Evolutionary conservation across 106 monocot species (phyloP).

Genomic region (Triglochin maritima): DNA sequence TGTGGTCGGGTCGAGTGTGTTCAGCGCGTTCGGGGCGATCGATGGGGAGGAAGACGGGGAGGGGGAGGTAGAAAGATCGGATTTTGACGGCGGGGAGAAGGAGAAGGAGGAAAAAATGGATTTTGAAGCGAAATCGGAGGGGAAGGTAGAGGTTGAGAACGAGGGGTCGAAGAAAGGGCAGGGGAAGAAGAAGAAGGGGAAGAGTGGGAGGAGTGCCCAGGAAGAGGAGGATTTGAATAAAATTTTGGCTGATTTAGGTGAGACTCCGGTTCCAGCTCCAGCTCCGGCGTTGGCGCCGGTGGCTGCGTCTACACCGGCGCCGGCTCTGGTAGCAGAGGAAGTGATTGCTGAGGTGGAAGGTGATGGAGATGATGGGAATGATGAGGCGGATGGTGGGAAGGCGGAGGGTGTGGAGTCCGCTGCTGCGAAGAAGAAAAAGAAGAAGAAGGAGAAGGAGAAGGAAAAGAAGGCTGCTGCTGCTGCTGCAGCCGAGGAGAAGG

Average conservation of each 20-base stretch:
- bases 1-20: constrained; percentile 13
- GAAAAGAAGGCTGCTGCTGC: constrained; percentile 23
- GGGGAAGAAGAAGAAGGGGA: constrained; percentile 53
- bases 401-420: constrained; percentile 55
- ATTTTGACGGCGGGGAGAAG: constrained; percentile 35
- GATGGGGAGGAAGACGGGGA: constrained; percentile 28
- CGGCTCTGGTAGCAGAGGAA: neutral
- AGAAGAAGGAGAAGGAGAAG: constrained; percentile 62
- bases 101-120: constrained; percentile 50
- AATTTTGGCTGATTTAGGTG: constrained; percentile 47
- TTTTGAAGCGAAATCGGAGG: constrained; percentile 7
- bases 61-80: constrained; percentile 26
- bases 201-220: constrained; percentile 45
- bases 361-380: constrained; percentile 27
- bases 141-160: constrained; percentile 5
- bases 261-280: constrained; percentile 7
- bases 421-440: constrained; percentile 78
- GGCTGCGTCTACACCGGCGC: constrained; percentile 3
- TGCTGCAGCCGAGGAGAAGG: constrained; percentile 25
- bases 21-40: constrained; percentile 38
- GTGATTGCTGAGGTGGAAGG: constrained; percentile 2
- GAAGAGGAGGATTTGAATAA: constrained; percentile 66
- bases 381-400: constrained; percentile 35
- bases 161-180: constrained; percentile 15
- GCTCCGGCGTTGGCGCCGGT: too few relatives aligned